Evolutionary conservation across 306 rosid species (phyloP).

Genomic region (Hippophae rhamnoides): DNA sequence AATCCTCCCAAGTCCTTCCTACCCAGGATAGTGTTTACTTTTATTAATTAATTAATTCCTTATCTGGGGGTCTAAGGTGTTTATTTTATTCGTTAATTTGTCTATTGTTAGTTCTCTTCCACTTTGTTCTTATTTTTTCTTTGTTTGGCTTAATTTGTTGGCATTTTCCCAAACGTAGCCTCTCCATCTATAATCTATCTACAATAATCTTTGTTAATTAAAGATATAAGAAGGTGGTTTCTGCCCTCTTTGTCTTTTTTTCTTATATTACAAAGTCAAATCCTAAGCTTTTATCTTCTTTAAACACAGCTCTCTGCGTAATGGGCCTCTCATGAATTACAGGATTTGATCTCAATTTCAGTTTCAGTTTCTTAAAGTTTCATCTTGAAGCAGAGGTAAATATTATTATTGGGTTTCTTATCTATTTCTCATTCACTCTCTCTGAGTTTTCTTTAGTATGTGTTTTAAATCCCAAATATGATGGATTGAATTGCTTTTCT

Average conservation of each 20-base stretch:
- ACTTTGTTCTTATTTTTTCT: conserved; percentile 5
- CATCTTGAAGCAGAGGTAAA: conserved; percentile 27
- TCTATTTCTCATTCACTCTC: conserved; percentile 2
- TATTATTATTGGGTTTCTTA: background rate
- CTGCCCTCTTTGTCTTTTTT: conserved; percentile 6
- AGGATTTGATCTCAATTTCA: conserved; percentile 17
- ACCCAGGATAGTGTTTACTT: background rate
- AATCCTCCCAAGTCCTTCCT: conserved; percentile 6
- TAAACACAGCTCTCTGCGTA: conserved; percentile 11
- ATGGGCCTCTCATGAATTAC: conserved; percentile 17
- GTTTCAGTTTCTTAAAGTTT: conserved; percentile 13
- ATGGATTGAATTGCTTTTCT: background rate
- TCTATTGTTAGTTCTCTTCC: background rate
- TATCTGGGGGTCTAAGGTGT: background rate
- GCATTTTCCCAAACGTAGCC: conserved; percentile 29
- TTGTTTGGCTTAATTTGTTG: conserved; percentile 18
- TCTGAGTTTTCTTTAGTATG: background rate
- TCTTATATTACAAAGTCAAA: conserved; percentile 19
- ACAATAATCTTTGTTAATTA: conserved; percentile 4
- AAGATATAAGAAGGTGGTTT: conserved; percentile 20
- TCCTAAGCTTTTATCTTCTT: conserved; percentile 18
- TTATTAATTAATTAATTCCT: background rate
- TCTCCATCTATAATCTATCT: conserved; percentile 5
- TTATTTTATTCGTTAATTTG: conserved; percentile 9
- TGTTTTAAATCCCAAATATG: background rate